phyloP scores from a whole-genome alignment of 2,329 filamentous ascomycete species.

The Aspergillus fumigatus region DNA sequence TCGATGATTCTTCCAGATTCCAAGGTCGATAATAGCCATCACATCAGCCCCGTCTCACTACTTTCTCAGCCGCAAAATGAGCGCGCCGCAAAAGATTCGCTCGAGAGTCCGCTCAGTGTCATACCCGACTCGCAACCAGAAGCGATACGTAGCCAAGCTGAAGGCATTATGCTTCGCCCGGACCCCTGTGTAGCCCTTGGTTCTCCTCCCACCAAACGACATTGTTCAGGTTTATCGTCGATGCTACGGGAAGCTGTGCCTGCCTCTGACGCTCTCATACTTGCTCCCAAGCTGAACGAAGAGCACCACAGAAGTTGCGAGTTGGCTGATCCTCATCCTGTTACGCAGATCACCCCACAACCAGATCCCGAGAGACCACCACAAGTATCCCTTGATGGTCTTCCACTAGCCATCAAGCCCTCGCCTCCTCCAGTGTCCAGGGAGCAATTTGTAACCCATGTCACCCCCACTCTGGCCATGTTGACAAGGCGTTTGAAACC shows the following conservation, averaged over 20 bases:
- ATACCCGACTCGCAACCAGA: conserved; percentile 39
- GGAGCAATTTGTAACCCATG: conserved; percentile 46
- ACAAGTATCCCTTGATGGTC: conserved; percentile 8
- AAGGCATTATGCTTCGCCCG: not conserved
- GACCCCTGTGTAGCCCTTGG: not conserved
- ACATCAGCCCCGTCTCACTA: not conserved
- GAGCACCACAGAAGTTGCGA: not conserved
- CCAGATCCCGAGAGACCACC: not conserved
- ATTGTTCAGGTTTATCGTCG: conserved; percentile 5
- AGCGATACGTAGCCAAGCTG: not conserved
- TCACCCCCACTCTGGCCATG: conserved; percentile 53
- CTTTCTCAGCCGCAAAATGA: not conserved
- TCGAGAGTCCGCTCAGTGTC: conserved; percentile 33
- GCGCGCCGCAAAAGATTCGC: conserved; percentile 15
- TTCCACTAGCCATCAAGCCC: conserved; percentile 47
- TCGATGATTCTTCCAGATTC: not conserved
- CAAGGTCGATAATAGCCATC: not conserved
- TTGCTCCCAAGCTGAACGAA: not conserved
- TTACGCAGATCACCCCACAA: not conserved
- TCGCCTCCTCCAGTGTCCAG: conserved; percentile 51
- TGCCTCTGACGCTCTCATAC: not conserved
- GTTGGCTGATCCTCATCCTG: not conserved
- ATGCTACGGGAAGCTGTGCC: not conserved
- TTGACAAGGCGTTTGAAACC: conserved; percentile 53
- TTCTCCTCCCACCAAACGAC: conserved; percentile 10